Base-by-base conservation (phyloP, 495 filamentous ascomycete genomes). In the Daldinia loculata region DNA sequence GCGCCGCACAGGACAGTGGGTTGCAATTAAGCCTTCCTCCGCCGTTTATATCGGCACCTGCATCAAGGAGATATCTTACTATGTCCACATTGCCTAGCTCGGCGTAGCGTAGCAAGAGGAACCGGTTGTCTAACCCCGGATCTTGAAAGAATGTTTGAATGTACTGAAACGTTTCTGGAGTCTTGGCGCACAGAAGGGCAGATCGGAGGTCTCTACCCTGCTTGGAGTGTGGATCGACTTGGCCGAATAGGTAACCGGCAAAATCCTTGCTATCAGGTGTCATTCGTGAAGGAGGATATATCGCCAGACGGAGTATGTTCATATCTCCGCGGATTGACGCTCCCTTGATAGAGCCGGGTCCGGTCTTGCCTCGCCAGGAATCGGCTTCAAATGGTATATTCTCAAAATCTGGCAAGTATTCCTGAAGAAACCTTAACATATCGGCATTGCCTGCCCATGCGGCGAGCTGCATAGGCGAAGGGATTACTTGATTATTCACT, bases 381-480 rank as follows among this genome's bases (percentile, higher is more conserved):
- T 48, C 17, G 8, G 17, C n/a, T 22, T 48, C 43, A 12, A 22
- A 48, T 48, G 43, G 43, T 24, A 19, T 12, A 48, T 22, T 24
- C 43, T 48, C 43, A 19, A 48, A 48, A 19, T 48, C 43, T 48
- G 19, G 36, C 5, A 32, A 24, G 14, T 30, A 2, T 19, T 55
- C 22, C n/a, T 56, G 51, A 14, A 63, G 30, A n/a, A 56, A n/a
- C 26, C 19, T 43, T 24, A 55, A 26, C 34, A 63, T 43, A 11
- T 63, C 61, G 36, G 7, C 6, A 53, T 63, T 41, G 14, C 61
- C 61, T 12, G 61, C 36, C 34, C 38, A 41, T 32, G 61, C 51
- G 36, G 61, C 61, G 11, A 56, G 50, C 8, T 43, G 53, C 30
- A 45, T 30, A 24, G 61, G 34, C 3, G 34, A 7, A 19, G 50